Evolutionary conservation across 208 protist genomes (phyloP).

Genomic region (Acanthamoeba culbertsoni): DNA sequence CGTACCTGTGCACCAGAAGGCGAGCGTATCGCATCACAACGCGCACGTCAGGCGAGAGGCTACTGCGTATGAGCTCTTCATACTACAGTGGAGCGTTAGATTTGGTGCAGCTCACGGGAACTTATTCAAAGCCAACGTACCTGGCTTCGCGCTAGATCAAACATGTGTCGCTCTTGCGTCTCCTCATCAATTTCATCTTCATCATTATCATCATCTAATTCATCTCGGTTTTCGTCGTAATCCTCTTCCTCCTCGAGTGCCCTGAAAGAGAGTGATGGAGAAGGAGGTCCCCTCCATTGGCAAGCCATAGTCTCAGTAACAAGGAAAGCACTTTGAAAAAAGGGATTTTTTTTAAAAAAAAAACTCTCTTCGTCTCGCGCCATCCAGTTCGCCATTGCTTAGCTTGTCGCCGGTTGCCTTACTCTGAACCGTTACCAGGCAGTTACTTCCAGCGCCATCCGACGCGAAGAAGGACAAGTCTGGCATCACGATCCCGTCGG

Average conservation of each 20-base stretch:
- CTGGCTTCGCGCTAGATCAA: not conserved
- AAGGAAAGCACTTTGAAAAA: no score
- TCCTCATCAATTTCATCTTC: not conserved
- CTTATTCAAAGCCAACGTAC: not conserved
- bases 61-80: not conserved
- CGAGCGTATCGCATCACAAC: not conserved
- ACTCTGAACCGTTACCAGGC: not conserved
- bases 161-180: constrained; percentile 17
- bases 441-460: not conserved
- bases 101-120: no score
- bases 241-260: not conserved
- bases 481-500: not conserved
- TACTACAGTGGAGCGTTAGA: not conserved
- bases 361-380: not conserved
- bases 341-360: no score
- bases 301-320: no score
- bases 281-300: no score
- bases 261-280: no score
- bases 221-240: not conserved
- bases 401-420: not conserved
- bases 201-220: not conserved
- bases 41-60: not conserved
- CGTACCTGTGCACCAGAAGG: not conserved
- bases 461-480: not conserved
- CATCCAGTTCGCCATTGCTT: not conserved